Evolutionary conservation across 768 basidiomycete species (phyloP).

Genomic region (Tulasnella calospora): DNA sequence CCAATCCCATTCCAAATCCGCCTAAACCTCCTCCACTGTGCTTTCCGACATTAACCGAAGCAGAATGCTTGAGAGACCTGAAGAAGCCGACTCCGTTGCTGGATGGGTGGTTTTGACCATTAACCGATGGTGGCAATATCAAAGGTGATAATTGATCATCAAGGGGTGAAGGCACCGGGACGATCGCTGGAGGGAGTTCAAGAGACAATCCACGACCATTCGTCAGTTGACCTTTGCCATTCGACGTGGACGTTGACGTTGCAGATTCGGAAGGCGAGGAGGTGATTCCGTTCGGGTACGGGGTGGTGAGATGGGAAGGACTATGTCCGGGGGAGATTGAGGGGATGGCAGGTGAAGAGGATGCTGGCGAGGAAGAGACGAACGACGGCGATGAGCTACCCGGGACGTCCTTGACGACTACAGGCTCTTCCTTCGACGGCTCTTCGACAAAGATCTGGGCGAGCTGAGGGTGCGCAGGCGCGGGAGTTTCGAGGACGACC

Average conservation of each 20-base stretch:
- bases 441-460: conserved; percentile 4
- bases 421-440: neutral
- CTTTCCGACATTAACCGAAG: conserved; percentile 13
- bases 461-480: neutral
- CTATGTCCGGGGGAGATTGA: neutral
- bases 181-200: neutral
- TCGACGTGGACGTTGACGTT: neutral
- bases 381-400: conserved; percentile 8
- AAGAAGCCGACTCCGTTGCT: conserved; percentile 17
- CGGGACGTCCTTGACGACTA: neutral
- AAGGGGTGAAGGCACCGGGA: neutral
- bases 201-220: conserved; percentile 15
- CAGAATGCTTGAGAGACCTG: conserved; percentile 23
- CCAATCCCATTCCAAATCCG: neutral
- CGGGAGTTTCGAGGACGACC: neutral
- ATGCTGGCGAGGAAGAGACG: conserved; percentile 5
- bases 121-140: neutral
- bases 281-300: neutral
- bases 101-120: neutral
- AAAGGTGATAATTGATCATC: conserved; percentile 17
- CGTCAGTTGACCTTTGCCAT: neutral
- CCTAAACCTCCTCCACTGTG: neutral
- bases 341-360: neutral
- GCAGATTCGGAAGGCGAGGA: neutral
- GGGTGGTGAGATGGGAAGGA: neutral